These are phyloP conservation scores for Mrakia gelida DNA, from an alignment of 768 basidiomycete species.

Conservation along the genomic window DNA sequence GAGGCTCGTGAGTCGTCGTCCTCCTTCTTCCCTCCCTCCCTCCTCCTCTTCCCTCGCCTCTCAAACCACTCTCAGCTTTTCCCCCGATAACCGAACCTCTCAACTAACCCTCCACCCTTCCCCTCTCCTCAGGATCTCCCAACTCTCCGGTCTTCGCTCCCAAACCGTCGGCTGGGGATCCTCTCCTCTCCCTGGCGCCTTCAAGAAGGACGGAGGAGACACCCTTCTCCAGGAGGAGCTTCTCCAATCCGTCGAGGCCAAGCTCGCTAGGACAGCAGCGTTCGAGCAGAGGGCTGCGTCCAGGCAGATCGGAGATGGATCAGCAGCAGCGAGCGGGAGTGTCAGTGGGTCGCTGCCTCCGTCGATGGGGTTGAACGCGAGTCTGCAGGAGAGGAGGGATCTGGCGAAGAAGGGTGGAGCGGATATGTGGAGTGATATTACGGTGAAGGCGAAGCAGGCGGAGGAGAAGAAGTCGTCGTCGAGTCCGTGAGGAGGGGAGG, in stretches of 20 bases:
- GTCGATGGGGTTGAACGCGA: background rate
- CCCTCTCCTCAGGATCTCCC: background rate
- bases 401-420: background rate
- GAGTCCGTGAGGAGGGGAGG: background rate
- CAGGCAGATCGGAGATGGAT: background rate
- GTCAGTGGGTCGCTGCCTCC: background rate
- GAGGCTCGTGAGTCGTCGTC: constrained; percentile 4
- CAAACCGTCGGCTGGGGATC: background rate
- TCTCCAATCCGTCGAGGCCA: background rate
- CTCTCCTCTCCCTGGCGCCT: background rate
- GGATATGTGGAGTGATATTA: constrained; percentile 5
- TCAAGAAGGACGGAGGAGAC: too few relatives aligned
- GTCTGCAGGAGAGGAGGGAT: background rate
- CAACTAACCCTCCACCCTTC: background rate
- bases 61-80: too few relatives aligned
- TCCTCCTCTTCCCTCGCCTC: background rate
- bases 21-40: too few relatives aligned
- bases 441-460: background rate
- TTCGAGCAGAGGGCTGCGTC: background rate
- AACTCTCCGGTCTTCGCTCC: background rate
- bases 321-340: background rate
- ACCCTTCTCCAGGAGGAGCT: background rate
- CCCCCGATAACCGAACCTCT: too few relatives aligned
- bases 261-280: background rate
- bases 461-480: background rate